A percentile compares a stretch with the other conserved stretches of the same genome.
Conservation (phyloP, 345 rosid species). For the Pistacia vera region DNA sequence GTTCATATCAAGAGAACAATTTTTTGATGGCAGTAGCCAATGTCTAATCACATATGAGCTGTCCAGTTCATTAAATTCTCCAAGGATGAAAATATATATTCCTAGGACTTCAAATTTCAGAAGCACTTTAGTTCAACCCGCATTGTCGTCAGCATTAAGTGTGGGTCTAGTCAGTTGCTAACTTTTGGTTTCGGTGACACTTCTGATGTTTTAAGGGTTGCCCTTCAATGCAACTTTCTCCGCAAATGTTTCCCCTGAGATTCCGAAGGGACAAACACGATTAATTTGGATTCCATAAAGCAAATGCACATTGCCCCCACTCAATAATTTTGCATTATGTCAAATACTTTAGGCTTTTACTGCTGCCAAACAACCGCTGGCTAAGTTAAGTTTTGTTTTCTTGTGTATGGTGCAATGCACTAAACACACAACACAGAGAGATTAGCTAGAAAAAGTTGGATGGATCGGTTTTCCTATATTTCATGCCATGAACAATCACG, state of each 20-base stretch:
- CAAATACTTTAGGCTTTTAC: background rate
- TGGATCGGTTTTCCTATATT: background rate
- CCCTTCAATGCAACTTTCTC: background rate
- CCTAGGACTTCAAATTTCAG: background rate
- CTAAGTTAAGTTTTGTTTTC: background rate
- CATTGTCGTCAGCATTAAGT: background rate
- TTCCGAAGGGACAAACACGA: constrained; percentile 1
- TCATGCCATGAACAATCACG: background rate
- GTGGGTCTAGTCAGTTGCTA: constrained; percentile 21
- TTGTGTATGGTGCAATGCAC: background rate
- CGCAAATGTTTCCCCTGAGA: background rate
- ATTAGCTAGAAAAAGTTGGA: background rate
- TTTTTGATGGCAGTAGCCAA: constrained; percentile 14
- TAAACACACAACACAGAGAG: background rate
- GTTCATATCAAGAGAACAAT: background rate
- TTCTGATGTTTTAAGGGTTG: background rate
- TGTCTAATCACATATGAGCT: constrained; percentile 21
- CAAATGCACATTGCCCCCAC: constrained; percentile 6
- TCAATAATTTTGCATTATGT: background rate
- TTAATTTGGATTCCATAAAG: background rate
- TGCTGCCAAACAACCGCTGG: background rate
- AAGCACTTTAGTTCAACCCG: background rate
- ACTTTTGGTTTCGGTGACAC: constrained; percentile 1
- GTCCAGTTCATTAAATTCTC: constrained; percentile 15
- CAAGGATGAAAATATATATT: background rate